Evolutionary conservation across 495 filamentous ascomycete genomes (phyloP), one percentile per base, ranked within the genome.

Genomic region (Terfezia boudieri): DNA sequence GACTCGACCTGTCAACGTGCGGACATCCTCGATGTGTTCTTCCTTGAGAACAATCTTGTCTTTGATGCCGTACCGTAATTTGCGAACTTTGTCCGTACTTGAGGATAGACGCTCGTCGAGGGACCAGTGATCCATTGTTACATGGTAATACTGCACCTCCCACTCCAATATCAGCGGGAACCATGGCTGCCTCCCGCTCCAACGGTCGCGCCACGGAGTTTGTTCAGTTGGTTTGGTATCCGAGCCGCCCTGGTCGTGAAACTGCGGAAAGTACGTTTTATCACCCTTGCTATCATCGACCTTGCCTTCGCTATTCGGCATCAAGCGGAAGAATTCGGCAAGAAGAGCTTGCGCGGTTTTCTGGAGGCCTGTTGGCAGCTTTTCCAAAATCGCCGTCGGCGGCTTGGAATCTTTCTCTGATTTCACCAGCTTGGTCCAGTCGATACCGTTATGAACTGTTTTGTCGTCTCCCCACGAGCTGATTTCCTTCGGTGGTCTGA

Each of bases 81-180:
- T 54, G 17, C 53, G 57, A 0, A 10, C 14, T 22, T 26, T 37
- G 1, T 17, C 5, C 10, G 50, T 16, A 11, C 6, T 51, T 52
- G 5, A 56, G 26, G 37, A 43, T 23, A 36, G 51, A 50, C 1
- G 55, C 36, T 63, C 57, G 38, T 58, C 54, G 6, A 67, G 49
- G 1, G 17, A 16, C 69, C 70, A 76, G 5, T 66, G 35, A 0
- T 60, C 48, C 1, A 55, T 61, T 6, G 60, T 58, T 10, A 78
- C 58, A 57, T 79, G 74, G 9, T 60, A 67, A 58, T 77, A 79
- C 49, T 69, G 63, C 0, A 57, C 67, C 58, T 76, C 71, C 74
- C 73, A 77, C 58, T 77, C 75, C 0, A 74, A 32, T 49, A 72
- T 77, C 0, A 77, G 61, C 0, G 74, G 73, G 43, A 68, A 66